Percentiles rank a stretch among this genome's conserved stretches.
Evolutionary conservation across 345 rosid species (phyloP).

Genomic region (Sapria himalayana): DNA sequence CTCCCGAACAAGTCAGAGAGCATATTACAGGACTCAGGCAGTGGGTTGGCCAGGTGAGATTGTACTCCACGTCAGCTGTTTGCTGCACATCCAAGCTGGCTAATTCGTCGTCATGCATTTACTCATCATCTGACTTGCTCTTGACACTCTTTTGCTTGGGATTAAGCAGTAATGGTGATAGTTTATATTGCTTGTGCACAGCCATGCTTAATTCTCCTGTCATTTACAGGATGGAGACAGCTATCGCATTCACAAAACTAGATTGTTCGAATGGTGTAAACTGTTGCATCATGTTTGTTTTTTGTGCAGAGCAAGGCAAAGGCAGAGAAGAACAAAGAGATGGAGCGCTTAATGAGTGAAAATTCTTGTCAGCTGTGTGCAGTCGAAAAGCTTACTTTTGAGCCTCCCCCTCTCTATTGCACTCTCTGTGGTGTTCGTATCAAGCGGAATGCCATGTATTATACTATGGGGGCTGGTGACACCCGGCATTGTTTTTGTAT

Average conservation of each 20-base stretch:
- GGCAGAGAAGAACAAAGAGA: conserved; percentile 88
- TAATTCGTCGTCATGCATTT: no score
- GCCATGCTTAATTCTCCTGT: no score
- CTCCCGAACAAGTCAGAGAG: conserved; percentile 91
- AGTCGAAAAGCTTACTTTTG: conserved; percentile 93
- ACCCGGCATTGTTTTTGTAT: conserved; percentile 81
- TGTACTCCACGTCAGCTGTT: no score
- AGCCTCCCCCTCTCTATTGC: conserved; percentile 96
- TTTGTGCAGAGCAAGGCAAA: conserved; percentile 73
- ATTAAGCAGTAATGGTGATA: neutral
- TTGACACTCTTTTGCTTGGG: conserved; percentile 1
- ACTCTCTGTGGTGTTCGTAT: conserved; percentile 91
- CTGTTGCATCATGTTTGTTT: no score
- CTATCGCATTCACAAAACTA: no score
- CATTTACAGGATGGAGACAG: no score
- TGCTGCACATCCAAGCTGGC: no score
- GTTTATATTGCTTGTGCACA: no score
- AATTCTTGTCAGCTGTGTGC: conserved; percentile 98
- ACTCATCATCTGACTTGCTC: no score
- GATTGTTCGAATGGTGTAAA: no score
- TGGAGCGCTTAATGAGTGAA: conserved; percentile 95
- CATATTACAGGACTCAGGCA: conserved; percentile 89
- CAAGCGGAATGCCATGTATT: conserved; percentile 94
- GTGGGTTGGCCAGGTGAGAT: conserved; percentile 97
- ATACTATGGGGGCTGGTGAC: conserved; percentile 76